Evolutionary conservation across 495 filamentous ascomycete genomes (phyloP).

Genomic region (Xylaria telfairii): DNA sequence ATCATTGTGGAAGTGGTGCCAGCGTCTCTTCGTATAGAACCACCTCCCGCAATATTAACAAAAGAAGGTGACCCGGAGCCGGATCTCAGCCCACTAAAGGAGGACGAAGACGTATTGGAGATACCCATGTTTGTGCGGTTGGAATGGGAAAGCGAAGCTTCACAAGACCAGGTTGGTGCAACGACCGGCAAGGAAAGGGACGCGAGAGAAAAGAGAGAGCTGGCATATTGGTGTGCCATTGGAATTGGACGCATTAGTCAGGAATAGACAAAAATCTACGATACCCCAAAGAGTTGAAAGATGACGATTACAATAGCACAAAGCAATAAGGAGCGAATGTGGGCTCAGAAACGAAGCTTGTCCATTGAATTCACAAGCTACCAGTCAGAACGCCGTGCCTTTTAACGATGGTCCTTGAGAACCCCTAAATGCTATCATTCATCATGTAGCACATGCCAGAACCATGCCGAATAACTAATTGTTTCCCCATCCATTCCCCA

Average conservation of each 20-base stretch:
- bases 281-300: slow-evolving; percentile 34
- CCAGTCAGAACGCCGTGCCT: slow-evolving; percentile 31
- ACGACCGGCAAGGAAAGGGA: slow-evolving; percentile 50
- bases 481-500: slow-evolving; percentile 8
- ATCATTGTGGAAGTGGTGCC: slow-evolving; percentile 92
- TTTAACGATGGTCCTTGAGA: slow-evolving; percentile 26
- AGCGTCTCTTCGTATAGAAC: slow-evolving; percentile 54
- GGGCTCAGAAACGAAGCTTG: slow-evolving; percentile 30
- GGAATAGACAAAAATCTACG: slow-evolving; percentile 39
- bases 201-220: slow-evolving; percentile 65
- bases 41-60: slow-evolving; percentile 27
- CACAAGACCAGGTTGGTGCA: slow-evolving; percentile 64
- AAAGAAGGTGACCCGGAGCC: slow-evolving; percentile 36
- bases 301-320: slow-evolving; percentile 8
- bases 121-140: slow-evolving; percentile 91
- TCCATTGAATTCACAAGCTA: slow-evolving; percentile 31
- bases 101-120: slow-evolving; percentile 90
- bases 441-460: slow-evolving; percentile 24
- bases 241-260: slow-evolving; percentile 78
- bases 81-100: slow-evolving; percentile 51
- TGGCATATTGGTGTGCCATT: slow-evolving; percentile 95
- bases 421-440: slow-evolving; percentile 29
- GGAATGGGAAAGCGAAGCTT: slow-evolving; percentile 86
- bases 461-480: slow-evolving; percentile 24
- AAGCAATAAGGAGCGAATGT: slow-evolving; percentile 11